phyloP scores from a whole-genome alignment of 768 basidiomycete species.

The Suillus lakei region DNA sequence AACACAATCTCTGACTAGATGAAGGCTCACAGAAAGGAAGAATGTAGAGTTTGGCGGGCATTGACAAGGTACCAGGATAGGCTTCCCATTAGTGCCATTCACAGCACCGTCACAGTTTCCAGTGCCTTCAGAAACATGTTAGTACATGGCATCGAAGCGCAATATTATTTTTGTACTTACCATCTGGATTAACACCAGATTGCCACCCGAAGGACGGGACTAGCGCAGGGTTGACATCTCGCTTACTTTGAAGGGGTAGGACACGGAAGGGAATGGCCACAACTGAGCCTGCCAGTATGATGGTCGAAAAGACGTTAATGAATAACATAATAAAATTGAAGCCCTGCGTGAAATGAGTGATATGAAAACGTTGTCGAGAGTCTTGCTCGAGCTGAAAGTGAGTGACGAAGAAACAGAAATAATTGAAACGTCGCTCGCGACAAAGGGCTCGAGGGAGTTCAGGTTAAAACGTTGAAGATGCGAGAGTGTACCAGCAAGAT shows the following conservation, averaged over 20 bases:
- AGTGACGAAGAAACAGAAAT: background rate
- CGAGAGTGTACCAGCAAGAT: background rate
- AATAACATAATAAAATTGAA: slow-evolving; percentile 21
- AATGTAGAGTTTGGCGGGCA: slow-evolving; percentile 62
- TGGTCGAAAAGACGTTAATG: slow-evolving; percentile 8
- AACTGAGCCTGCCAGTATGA: slow-evolving; percentile 15
- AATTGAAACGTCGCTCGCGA: slow-evolving; percentile 9
- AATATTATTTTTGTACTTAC: slow-evolving; percentile 35
- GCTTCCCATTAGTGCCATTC: slow-evolving; percentile 56
- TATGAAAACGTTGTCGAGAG: slow-evolving; percentile 1
- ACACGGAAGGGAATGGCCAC: slow-evolving; percentile 23
- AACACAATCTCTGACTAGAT: slow-evolving; percentile 14
- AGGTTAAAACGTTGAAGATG: slow-evolving; percentile 2
- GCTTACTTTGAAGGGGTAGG: slow-evolving; percentile 23
- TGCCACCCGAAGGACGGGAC: slow-evolving; percentile 65
- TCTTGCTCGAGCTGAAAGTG: slow-evolving; percentile 6
- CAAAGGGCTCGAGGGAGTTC: background rate
- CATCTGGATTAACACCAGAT: slow-evolving; percentile 64
- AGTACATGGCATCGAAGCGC: background rate
- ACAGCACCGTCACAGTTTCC: slow-evolving; percentile 75
- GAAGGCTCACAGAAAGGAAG: slow-evolving; percentile 52
- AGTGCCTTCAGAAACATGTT: slow-evolving; percentile 42
- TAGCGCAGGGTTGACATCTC: slow-evolving; percentile 56
- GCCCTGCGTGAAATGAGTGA: background rate
- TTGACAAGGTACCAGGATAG: slow-evolving; percentile 64